Conservation (phyloP, 441 rosid genomes). For the Corymbia calophylla region DNA sequence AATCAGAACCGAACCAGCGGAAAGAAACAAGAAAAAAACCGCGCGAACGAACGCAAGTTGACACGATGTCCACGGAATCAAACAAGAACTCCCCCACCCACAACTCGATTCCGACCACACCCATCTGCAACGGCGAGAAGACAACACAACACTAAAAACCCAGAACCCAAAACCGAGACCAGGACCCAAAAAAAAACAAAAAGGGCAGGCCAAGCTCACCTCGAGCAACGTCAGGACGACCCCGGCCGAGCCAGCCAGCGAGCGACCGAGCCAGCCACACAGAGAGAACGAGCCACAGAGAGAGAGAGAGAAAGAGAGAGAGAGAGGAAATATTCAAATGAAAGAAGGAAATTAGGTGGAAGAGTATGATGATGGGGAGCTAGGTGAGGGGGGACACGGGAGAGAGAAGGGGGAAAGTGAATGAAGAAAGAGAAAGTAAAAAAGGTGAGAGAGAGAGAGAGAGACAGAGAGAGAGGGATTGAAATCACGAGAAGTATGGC, state of each 20-base stretch:
- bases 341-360: neutral
- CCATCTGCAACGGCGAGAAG: neutral
- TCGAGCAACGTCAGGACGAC: neutral
- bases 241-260: neutral
- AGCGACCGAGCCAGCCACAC: neutral
- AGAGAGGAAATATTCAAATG: neutral
- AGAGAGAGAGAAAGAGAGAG: neutral
- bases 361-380: neutral
- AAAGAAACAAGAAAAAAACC: neutral
- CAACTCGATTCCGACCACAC: neutral
- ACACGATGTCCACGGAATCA: neutral
- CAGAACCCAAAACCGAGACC: neutral
- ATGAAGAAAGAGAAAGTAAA: slow-evolving; percentile 24
- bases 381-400: slow-evolving; percentile 25
- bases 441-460: slow-evolving; percentile 2
- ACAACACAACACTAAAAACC: neutral
- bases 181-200: neutral
- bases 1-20: neutral
- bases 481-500: slow-evolving; percentile 37
- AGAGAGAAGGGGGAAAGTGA: slow-evolving; percentile 26
- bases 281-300: neutral
- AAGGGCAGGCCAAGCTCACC: neutral
- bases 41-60: neutral
- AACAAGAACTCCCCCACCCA: neutral
- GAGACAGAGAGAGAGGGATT: slow-evolving; percentile 1